Base-by-base conservation (phyloP, 371 early-diverging fungal species). In the Conidiobolus coronatus region DNA sequence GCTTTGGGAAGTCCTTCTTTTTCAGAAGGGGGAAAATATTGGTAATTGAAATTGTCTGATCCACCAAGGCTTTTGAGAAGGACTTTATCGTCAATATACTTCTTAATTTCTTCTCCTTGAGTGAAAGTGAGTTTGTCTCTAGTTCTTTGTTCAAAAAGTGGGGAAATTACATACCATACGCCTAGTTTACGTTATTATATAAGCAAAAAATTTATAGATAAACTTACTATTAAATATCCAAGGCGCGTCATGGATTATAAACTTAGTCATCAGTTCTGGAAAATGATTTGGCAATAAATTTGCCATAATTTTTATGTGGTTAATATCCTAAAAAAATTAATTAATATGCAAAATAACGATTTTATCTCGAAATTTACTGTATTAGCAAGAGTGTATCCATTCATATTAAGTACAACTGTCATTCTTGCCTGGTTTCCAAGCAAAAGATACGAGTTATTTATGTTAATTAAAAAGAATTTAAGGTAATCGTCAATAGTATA, bases 101-200 rank as follows among this genome's bases (percentile, higher is more conserved):
- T 61, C 12, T 57, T 50, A 33, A 91, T 53, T 21, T 66, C 66
- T 19, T 79, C 77, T 14, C 65, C 61, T 35, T 63, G 48, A 42
- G 59, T 62, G 55, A 92, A 91, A 18, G 64, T 63, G 56, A 92
- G 75, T 63, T 92, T 92, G 57, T 71, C 58, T 1, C 76, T 81
- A 2, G 92, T 88, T 11, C 85, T 84, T 24, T 92, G 92, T 63
- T 92, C 93, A 20, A 92, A 65, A 55, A 83, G 60, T 17, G 83
- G 79, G 14, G 74, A 65, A 45, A 84, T 77, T 55, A 86, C 58
- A 52, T 67, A 74, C 79, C 79, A 87, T 14, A 81, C 72, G 55
- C 85, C 80, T 49, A 75, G 70, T 62, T 29, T n/a, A n/a, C 88
- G 88, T 43, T 84, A n/a, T n/a, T n/a, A n/a, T n/a, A n/a, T n/a